Base-by-base conservation (phyloP, 768 basidiomycete species). In the Trametes punicea region DNA sequence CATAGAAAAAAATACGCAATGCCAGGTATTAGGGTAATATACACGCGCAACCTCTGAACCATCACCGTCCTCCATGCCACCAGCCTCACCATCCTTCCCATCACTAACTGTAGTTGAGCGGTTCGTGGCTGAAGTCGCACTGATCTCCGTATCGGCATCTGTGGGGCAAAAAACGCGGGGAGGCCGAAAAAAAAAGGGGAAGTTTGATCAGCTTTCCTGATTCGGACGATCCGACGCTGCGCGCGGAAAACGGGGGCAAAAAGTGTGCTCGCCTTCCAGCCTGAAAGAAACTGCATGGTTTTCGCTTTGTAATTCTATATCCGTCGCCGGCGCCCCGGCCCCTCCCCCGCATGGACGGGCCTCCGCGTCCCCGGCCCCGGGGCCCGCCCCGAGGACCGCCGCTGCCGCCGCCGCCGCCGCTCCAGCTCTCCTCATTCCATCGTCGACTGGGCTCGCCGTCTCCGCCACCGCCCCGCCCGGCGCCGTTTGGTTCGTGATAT, bases 111-210 rank as follows among this genome's bases (percentile, higher is more conserved):
- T 55, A 62, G 38, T 55, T 56, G 45, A 62, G 51, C 30, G 73
- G 70, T 65, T 81, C 90, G 68, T 93, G 90, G 64, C 83, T 79
- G 73, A 87, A 92, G 73, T 90, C 88, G 76, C 90, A 93, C 71
- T 85, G 85, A 75, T 93, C 90, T 56, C 90, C 90, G 67, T 84
- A 91, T 79, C 82, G 84, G 82, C 90, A 92, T 82, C 90, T 92
- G 81, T 77, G 74, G 76, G 76, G 71, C 8, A 36, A 4, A 58
- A 73, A 73, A 72, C n/a, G n/a, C n/a, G n/a, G n/a, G n/a, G n/a
- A n/a, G n/a, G n/a, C n/a, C n/a, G n/a, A n/a, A 73, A 77, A 59
- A 75, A 70, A 78, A 74, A 49, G 27, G 11, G 30, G 30, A 20
- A 6, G 34, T 40, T 56, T 68, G 29, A 73, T 80, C 67, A 79